Conservation (phyloP, 106 monocot species). For the Dendrobium huoshanense region DNA sequence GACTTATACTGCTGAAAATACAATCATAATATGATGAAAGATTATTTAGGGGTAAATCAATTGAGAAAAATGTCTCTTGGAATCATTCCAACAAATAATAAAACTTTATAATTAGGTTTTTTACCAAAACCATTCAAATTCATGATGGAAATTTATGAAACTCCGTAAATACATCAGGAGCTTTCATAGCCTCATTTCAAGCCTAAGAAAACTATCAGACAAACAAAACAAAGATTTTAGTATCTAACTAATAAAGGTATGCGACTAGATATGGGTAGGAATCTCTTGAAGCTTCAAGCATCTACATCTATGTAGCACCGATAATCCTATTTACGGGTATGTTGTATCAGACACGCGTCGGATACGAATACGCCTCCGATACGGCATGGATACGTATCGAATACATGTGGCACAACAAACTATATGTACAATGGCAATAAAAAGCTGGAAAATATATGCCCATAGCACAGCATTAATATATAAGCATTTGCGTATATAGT, state of each 20-base stretch:
- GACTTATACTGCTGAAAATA: no score
- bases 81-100: neutral
- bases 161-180: neutral
- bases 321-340: no score
- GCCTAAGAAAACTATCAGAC: neutral
- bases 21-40: no score
- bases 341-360: no score
- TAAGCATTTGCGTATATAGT: no score
- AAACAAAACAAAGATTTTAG: neutral
- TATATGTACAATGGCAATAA: no score
- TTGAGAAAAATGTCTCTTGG: neutral
- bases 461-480: no score
- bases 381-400: no score
- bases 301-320: neutral
- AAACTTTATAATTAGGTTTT: neutral
- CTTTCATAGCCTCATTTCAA: neutral
- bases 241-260: neutral
- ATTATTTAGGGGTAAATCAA: no score
- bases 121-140: neutral
- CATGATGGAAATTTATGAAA: neutral
- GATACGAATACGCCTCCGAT: no score
- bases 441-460: no score
- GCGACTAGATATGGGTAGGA: neutral
- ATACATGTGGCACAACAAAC: no score
- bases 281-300: neutral